A percentile compares a stretch with the other conserved stretches of the same genome.
Evolutionary conservation across 2,329 filamentous ascomycete genomes (phyloP).

Genomic region (Remersonia thermophila): DNA sequence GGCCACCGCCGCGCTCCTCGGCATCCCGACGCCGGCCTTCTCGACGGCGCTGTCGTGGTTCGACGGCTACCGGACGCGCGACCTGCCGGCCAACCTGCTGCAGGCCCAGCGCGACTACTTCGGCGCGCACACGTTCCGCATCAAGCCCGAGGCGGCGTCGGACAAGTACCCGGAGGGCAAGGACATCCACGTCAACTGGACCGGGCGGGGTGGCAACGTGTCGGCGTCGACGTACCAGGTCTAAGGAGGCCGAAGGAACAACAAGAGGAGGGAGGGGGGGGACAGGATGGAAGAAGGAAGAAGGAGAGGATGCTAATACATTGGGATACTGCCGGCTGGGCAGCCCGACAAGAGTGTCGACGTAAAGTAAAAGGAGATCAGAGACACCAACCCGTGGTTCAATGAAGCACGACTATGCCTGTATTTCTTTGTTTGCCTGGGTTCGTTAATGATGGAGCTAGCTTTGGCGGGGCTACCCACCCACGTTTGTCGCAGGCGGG

Average conservation of each 20-base stretch:
- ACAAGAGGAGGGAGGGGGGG: background rate
- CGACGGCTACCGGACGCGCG: constrained; percentile 94
- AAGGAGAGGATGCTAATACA: background rate
- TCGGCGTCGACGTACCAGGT: constrained; percentile 96
- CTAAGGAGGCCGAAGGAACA: constrained; percentile 44
- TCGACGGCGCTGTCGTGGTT: constrained; percentile 96
- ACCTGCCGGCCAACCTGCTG: constrained; percentile 94
- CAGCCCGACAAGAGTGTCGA: background rate
- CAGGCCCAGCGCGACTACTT: constrained; percentile 99
- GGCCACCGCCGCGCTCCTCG: constrained; percentile 81
- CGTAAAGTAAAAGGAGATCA: constrained; percentile 4
- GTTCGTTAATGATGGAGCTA: too few species aligned
- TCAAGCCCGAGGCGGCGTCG: constrained; percentile 69
- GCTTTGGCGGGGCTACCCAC: too few species aligned
- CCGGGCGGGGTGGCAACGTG: constrained; percentile 90
- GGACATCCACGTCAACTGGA: constrained; percentile 99
- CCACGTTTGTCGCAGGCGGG: too few species aligned
- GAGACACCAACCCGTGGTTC: too few species aligned
- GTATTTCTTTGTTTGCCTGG: too few species aligned
- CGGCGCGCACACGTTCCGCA: constrained; percentile 79
- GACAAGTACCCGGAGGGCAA: constrained; percentile 72
- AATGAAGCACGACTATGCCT: too few species aligned
- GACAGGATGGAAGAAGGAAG: constrained; percentile 5
- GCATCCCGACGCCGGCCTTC: constrained; percentile 94
- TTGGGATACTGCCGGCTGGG: background rate